These are phyloP conservation scores for Lathyrus tuberosus DNA, from an alignment of 306 rosid genomes.

Conservation along the genomic window DNA sequence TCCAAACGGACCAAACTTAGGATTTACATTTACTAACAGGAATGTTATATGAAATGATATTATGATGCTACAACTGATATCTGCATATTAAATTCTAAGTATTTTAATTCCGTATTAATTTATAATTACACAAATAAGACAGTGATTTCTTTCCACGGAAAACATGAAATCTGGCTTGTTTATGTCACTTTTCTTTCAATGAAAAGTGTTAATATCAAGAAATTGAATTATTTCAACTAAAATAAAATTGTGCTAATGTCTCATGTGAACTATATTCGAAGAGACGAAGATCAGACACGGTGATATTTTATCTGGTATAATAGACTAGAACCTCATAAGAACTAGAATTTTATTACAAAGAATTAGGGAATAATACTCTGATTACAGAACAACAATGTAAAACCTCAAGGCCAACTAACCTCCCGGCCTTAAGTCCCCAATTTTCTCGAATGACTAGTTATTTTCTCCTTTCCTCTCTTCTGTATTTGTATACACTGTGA, in stretches of 20 bases:
- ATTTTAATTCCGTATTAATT: constrained; percentile 10
- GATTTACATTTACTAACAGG: neutral
- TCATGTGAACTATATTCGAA: too few species aligned
- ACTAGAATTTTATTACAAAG: neutral
- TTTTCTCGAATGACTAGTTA: neutral
- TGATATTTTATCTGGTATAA: too few species aligned
- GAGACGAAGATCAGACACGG: too few species aligned
- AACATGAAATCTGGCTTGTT: constrained; percentile 2
- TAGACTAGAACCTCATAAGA: too few species aligned
- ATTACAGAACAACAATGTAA: neutral
- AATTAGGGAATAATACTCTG: neutral
- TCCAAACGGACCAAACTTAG: constrained; percentile 2
- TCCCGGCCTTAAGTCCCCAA: neutral
- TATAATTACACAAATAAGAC: constrained; percentile 16
- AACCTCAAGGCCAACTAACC: neutral
- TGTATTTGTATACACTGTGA: neutral
- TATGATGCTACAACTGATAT: neutral
- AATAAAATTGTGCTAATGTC: constrained; percentile 8
- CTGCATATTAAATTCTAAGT: constrained; percentile 8
- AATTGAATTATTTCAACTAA: constrained; percentile 21
- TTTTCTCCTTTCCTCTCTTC: neutral
- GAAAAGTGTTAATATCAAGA: neutral
- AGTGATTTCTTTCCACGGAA: neutral
- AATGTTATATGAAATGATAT: neutral
- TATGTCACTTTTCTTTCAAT: constrained; percentile 14